Conservation (phyloP, 176 grass and related monocot genomes). For the Melocanna baccifera region DNA sequence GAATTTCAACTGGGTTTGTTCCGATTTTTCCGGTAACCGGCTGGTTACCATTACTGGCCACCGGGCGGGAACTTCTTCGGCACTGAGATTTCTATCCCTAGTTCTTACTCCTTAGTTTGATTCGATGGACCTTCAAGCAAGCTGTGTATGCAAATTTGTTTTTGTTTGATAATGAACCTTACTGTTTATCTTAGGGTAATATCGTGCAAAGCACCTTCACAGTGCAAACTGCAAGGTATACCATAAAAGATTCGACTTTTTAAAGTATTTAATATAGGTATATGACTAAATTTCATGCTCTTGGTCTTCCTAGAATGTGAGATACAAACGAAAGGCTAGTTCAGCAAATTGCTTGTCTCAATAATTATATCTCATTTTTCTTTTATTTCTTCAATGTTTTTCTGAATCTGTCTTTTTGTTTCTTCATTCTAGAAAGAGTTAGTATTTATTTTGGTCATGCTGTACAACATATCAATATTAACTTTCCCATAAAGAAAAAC, state of each 20-base stretch:
- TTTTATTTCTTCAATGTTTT: background rate
- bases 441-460: background rate
- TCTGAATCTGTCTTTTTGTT: background rate
- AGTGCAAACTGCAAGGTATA: background rate
- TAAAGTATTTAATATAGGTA: background rate
- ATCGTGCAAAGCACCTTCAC: background rate
- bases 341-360: too few relatives aligned
- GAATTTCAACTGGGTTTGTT: too few relatives aligned
- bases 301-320: too few relatives aligned
- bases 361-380: background rate
- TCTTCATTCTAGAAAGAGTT: background rate
- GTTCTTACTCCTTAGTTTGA: background rate
- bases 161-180: background rate
- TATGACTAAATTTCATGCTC: too few relatives aligned
- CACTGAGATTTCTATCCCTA: too few relatives aligned
- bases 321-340: too few relatives aligned
- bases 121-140: background rate
- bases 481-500: slow-evolving; percentile 6
- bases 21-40: too few relatives aligned
- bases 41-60: too few relatives aligned
- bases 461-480: background rate
- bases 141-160: background rate
- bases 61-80: too few relatives aligned
- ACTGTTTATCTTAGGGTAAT: background rate
- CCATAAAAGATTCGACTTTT: background rate